phyloP scores from a whole-genome alignment of 257 asterid genomes.

The Fraxinus americana region DNA sequence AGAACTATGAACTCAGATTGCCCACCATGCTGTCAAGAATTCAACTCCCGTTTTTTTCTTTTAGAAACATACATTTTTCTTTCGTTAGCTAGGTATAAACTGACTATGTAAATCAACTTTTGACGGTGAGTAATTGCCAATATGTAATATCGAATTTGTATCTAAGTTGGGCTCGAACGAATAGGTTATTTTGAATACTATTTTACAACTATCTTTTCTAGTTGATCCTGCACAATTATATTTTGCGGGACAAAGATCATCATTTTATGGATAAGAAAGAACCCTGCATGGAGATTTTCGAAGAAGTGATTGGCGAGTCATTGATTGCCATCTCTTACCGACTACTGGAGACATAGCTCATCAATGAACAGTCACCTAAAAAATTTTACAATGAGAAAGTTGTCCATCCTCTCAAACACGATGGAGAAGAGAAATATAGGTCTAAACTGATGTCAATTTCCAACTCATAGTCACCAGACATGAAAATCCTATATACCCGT shows the following conservation, averaged over 20 bases:
- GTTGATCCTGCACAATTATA: background rate
- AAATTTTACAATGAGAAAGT: constrained; percentile 26
- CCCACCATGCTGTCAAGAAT: too few species aligned
- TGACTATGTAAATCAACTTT: too few species aligned
- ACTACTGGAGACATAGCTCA: constrained; percentile 37
- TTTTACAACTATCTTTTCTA: too few species aligned
- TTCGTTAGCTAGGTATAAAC: background rate
- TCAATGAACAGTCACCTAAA: constrained; percentile 31
- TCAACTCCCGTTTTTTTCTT: background rate
- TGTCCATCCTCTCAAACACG: constrained; percentile 12
- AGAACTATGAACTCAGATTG: too few species aligned
- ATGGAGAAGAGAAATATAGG: constrained; percentile 38
- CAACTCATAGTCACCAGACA: constrained; percentile 43
- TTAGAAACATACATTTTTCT: too few species aligned
- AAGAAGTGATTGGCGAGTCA: constrained; percentile 63
- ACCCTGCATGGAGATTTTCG: constrained; percentile 31
- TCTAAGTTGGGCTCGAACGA: background rate
- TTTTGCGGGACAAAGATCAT: constrained; percentile 31
- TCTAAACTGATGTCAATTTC: constrained; percentile 67
- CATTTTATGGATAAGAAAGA: constrained; percentile 55
- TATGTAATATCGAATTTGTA: background rate
- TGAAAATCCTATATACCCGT: constrained; percentile 10
- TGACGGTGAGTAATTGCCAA: background rate
- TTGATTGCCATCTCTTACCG: constrained; percentile 62
- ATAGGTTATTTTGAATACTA: background rate